These are phyloP conservation scores for Populus hybrid DNA, from an alignment of 441 rosid species.

Conservation along the genomic window DNA sequence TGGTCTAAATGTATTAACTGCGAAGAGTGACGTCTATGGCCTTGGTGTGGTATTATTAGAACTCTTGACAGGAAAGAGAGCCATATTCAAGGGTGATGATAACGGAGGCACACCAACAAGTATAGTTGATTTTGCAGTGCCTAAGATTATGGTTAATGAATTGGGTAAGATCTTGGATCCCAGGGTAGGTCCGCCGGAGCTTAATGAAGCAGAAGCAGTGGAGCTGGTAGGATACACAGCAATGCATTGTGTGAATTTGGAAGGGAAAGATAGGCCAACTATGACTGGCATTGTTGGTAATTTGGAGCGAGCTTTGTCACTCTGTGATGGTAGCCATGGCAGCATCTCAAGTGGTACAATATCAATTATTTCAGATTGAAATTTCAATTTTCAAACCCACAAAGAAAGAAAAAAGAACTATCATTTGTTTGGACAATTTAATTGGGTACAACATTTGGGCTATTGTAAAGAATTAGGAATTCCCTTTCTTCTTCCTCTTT, in stretches of 20 bases:
- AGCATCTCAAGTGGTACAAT: slow-evolving; percentile 67
- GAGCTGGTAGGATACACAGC: slow-evolving; percentile 85
- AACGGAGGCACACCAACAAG: slow-evolving; percentile 48
- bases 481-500: not conserved
- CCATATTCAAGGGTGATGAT: slow-evolving; percentile 49
- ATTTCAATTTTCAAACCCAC: not conserved
- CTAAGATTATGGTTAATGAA: slow-evolving; percentile 42
- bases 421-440: slow-evolving; percentile 13
- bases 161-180: slow-evolving; percentile 49
- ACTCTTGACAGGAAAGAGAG: slow-evolving; percentile 77
- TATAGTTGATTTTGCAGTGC: slow-evolving; percentile 70
- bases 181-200: slow-evolving; percentile 53
- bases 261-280: slow-evolving; percentile 78
- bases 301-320: slow-evolving; percentile 69
- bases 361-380: slow-evolving; percentile 62
- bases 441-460: slow-evolving; percentile 16
- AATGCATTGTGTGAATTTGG: slow-evolving; percentile 69
- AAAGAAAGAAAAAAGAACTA: not conserved
- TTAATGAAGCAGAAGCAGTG: slow-evolving; percentile 65
- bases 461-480: slow-evolving; percentile 36
- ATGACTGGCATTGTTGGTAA: slow-evolving; percentile 66
- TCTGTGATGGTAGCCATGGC: slow-evolving; percentile 65
- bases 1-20: slow-evolving; percentile 60
- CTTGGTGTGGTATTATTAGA: slow-evolving; percentile 82
- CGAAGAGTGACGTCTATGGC: slow-evolving; percentile 89